Evolutionary conservation across 2,329 filamentous ascomycete genomes (phyloP).

Genomic region (Pyrenophora teres): DNA sequence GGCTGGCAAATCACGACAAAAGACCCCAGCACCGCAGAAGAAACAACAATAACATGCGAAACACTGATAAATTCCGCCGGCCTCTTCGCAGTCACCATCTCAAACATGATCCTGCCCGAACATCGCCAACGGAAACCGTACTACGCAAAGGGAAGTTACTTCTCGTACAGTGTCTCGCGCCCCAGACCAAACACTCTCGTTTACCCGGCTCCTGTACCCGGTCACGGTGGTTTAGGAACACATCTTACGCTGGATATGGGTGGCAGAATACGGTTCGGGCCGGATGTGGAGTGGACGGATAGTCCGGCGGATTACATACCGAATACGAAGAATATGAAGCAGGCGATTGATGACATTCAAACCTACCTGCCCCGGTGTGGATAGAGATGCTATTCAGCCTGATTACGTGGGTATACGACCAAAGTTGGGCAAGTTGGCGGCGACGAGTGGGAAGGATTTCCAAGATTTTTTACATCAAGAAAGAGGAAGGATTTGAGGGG

Average conservation of each 20-base stretch:
- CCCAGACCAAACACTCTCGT: slow-evolving; percentile 75
- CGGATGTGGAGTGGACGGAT: slow-evolving; percentile 92
- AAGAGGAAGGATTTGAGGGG: slow-evolving; percentile 76
- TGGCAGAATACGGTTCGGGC: slow-evolving; percentile 86
- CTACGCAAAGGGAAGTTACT: slow-evolving; percentile 96
- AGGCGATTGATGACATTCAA: slow-evolving; percentile 75
- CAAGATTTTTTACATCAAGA: slow-evolving; percentile 84
- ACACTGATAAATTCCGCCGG: slow-evolving; percentile 86
- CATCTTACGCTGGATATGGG: slow-evolving; percentile 90
- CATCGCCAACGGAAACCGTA: slow-evolving; percentile 64
- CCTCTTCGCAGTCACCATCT: slow-evolving; percentile 73
- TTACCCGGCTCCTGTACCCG: slow-evolving; percentile 84
- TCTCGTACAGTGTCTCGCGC: slow-evolving; percentile 71
- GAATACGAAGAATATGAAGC: slow-evolving; percentile 64
- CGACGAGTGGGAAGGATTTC: slow-evolving; percentile 68
- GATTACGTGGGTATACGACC: slow-evolving; percentile 94
- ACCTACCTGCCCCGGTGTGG: slow-evolving; percentile 79
- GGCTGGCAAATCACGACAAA: slow-evolving; percentile 72
- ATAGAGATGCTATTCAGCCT: slow-evolving; percentile 67
- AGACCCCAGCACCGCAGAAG: slow-evolving; percentile 35
- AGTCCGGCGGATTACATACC: slow-evolving; percentile 71
- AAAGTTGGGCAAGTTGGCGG: slow-evolving; percentile 71
- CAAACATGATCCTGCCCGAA: slow-evolving; percentile 76
- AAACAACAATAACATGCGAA: slow-evolving; percentile 69
- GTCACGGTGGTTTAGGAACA: slow-evolving; percentile 83